Evolutionary conservation across 1,284 basidiomycete genomes (phyloP), one percentile per base, ranked within the genome.

Genomic region (Ganoderma multipileum): DNA sequence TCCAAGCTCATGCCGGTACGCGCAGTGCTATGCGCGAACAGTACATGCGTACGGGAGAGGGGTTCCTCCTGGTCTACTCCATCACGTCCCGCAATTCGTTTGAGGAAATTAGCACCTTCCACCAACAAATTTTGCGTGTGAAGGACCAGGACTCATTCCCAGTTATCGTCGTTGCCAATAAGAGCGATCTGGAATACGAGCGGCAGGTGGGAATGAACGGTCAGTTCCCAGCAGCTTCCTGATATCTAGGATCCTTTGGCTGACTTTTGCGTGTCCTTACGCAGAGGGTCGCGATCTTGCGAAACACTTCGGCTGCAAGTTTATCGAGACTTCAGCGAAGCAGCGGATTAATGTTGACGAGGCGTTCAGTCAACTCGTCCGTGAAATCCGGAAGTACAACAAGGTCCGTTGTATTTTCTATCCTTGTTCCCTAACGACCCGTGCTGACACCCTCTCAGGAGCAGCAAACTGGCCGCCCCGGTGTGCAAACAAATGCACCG

Each of bases 141-240:
- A 99, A 99, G 85, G 98, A 99, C 83, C 95, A 95, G 81, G 98
- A 99, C 82, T 92, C 91, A 61, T 98, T 99, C 88, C 98, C 98
- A 30, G 95, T 99, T 74, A 95, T 99, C 71, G 93, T 99, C 63
- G 96, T 99, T 9, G 98, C 96, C 42, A 99, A 99, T 87, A 99
- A 99, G 85, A 98, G 95, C 79, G 98, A 99, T 82, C 84, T 99
- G 77, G 98, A 99, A 80, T 98, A 95, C 79, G 98, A 99, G 82
- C 88, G 98, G 69, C 97, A 99, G 82, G 98, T 99, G 20, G 95
- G 95, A 79, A 95, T 94, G 86, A 96, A 97, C 78, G 96, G 96
- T 95, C 73, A 74, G 90, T 81, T 64, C 18, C 20, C 18, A n/a
- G 9, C 20, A 28, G 54, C 38, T 23, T 11, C 38, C 12, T 30